A percentile compares a stretch with the other conserved stretches of the same genome.
These are phyloP conservation scores for Botrytis medusae DNA, from an alignment of 2,329 filamentous ascomycete species.

Conservation along the genomic window DNA sequence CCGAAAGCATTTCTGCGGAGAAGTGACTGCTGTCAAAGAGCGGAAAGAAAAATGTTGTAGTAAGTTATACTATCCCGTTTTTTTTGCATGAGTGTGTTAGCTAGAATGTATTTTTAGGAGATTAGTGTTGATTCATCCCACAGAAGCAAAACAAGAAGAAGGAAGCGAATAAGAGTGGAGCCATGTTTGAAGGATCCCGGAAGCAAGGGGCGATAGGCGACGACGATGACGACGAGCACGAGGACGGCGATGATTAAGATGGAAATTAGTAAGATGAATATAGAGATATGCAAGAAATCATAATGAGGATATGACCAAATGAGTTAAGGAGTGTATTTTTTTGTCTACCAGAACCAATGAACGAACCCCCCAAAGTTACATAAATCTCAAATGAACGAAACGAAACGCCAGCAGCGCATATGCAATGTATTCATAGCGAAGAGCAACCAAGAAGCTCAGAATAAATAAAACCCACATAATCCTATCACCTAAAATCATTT, in stretches of 20 bases:
- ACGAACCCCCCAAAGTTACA: background rate
- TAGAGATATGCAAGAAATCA: background rate
- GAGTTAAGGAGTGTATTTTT: too few species aligned
- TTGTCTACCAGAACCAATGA: background rate
- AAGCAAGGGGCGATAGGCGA: rapidly evolving
- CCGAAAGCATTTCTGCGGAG: background rate
- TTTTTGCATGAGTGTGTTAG: background rate
- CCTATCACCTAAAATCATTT: background rate
- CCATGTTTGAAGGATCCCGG: background rate
- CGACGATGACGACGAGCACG: background rate
- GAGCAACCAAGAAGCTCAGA: background rate
- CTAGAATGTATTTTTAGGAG: too few species aligned
- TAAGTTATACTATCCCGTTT: background rate
- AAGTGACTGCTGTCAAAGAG: background rate
- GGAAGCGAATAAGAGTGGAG: background rate
- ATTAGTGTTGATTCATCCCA: rapidly evolving
- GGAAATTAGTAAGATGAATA: too few species aligned
- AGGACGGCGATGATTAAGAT: background rate
- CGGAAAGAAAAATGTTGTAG: background rate
- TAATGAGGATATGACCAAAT: background rate
- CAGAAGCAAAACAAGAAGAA: background rate
- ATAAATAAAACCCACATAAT: background rate
- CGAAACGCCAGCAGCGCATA: background rate
- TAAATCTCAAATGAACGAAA: background rate
- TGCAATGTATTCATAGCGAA: background rate